Evolutionary conservation across 2,329 filamentous ascomycete species (phyloP).

Genomic region (Trichoderma sp.): DNA sequence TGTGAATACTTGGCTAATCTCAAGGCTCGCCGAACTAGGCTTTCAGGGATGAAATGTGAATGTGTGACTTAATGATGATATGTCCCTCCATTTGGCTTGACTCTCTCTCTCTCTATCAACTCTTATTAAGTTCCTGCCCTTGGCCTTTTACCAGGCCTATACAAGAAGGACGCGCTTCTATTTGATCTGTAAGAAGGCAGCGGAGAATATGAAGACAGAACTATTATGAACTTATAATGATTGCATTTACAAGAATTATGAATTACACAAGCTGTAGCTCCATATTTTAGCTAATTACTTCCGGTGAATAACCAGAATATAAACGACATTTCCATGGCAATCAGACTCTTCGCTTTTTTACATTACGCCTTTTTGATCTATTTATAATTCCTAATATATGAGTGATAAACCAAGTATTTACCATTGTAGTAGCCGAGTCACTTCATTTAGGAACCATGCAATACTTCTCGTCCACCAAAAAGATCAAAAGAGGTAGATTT

Average conservation of each 20-base stretch:
- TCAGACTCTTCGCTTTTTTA: too few relatives aligned
- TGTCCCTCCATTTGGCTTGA: background rate
- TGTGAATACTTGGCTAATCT: constrained; percentile 5
- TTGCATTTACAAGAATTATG: background rate
- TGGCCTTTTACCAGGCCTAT: background rate
- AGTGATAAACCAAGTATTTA: too few relatives aligned
- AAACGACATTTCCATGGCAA: too few relatives aligned
- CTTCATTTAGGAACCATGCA: too few relatives aligned
- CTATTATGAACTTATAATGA: background rate
- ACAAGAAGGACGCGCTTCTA: background rate
- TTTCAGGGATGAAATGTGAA: background rate
- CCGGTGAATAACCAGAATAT: background rate
- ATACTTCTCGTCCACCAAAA: too few relatives aligned
- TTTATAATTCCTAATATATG: too few relatives aligned
- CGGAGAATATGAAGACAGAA: background rate
- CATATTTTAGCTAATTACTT: background rate
- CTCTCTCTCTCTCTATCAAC: background rate
- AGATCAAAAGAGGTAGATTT: too few relatives aligned
- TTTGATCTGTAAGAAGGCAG: background rate
- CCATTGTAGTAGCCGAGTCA: too few relatives aligned
- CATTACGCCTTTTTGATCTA: too few relatives aligned
- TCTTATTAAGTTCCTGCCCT: background rate
- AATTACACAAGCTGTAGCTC: background rate
- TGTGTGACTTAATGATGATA: background rate
- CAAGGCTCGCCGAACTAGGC: background rate